Conservation (phyloP, 2,329 filamentous ascomycete species). For the Paracoccidioides brasiliensis region DNA sequence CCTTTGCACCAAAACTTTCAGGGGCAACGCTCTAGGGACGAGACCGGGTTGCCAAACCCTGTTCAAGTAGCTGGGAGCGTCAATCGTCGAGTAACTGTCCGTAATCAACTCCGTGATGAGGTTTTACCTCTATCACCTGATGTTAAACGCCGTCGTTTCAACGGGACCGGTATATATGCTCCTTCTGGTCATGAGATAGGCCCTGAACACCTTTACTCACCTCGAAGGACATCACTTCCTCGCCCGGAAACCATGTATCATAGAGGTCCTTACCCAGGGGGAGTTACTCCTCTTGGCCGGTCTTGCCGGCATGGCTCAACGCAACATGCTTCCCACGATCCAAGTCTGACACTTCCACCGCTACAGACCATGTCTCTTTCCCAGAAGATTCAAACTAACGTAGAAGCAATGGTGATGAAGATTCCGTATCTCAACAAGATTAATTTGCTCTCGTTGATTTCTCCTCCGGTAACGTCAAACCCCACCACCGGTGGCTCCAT, state of each 20-base stretch:
- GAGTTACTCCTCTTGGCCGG: conserved; percentile 38
- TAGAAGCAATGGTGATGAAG: conserved; percentile 61
- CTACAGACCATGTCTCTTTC: conserved; percentile 32
- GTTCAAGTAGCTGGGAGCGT: conserved; percentile 15
- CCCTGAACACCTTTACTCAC: conserved; percentile 28
- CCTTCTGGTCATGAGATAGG: conserved; percentile 28
- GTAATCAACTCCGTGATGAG: conserved; percentile 20
- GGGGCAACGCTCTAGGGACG: conserved; percentile 14
- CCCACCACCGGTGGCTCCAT: conserved; percentile 18
- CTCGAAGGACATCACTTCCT: conserved; percentile 31
- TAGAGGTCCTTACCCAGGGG: conserved; percentile 35
- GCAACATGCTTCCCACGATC: conserved; percentile 30
- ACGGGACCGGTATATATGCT: conserved; percentile 31
- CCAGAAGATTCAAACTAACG: conserved; percentile 30
- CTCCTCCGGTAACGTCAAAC: conserved; percentile 46
- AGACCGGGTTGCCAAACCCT: conserved; percentile 15
- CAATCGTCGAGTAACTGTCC: conserved; percentile 14
- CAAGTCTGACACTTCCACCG: conserved; percentile 41
- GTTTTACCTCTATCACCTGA: conserved; percentile 39
- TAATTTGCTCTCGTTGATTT: conserved; percentile 60
- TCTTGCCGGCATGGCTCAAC: conserved; percentile 20
- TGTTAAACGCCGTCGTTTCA: conserved; percentile 50
- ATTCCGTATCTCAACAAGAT: conserved; percentile 66
- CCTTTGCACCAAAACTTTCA: conserved; percentile 14
- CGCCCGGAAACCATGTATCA: conserved; percentile 22